Evolutionary conservation across 805 yeast genomes (phyloP).

Genomic region (Lachancea fermentati): DNA sequence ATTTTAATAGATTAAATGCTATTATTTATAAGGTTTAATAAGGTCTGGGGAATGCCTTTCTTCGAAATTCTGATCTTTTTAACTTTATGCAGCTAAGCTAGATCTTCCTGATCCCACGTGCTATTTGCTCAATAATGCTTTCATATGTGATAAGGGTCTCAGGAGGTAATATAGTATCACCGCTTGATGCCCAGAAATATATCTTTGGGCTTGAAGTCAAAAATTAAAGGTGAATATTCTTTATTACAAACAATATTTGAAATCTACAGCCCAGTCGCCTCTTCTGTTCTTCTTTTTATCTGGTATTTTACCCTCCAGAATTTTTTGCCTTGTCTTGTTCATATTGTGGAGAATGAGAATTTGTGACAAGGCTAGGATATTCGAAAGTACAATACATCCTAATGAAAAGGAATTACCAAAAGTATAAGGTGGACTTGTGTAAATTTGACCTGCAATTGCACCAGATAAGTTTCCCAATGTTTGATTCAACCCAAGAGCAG

Average conservation of each 20-base stretch:
- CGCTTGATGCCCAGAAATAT: too few species aligned
- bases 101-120: too few species aligned
- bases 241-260: constrained; percentile 19
- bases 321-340: constrained; percentile 14
- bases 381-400: constrained; percentile 30
- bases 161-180: too few species aligned
- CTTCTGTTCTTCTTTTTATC: constrained; percentile 20
- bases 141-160: too few species aligned
- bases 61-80: too few species aligned
- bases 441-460: constrained; percentile 40
- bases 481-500: constrained; percentile 39
- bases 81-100: too few species aligned
- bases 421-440: constrained; percentile 35
- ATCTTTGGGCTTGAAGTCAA: too few species aligned
- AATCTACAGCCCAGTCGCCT: constrained; percentile 25
- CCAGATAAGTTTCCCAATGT: constrained; percentile 43
- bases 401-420: constrained; percentile 39
- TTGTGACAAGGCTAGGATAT: constrained; percentile 16
- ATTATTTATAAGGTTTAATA: too few species aligned
- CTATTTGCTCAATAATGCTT: too few species aligned
- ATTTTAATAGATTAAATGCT: too few species aligned
- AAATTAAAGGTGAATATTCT: too few species aligned
- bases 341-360: constrained; percentile 13
- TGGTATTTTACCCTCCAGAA: constrained; percentile 18
- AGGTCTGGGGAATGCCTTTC: too few species aligned